Evolutionary conservation across 116 monocot genomes (phyloP).

Genomic region (Posidonia oceanica): DNA sequence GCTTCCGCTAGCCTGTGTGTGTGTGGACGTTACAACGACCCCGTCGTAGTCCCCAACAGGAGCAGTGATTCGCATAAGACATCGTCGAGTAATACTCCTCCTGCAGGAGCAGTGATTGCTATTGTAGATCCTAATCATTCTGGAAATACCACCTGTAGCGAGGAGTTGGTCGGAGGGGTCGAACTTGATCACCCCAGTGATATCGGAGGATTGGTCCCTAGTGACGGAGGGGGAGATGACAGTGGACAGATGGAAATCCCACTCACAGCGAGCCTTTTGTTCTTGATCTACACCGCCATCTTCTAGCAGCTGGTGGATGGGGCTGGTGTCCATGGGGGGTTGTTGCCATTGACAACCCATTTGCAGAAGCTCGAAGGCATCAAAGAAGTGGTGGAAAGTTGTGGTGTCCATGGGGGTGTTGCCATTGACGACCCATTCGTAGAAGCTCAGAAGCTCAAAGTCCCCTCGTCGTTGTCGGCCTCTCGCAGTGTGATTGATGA

Average conservation of each 20-base stretch:
- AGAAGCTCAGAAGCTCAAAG: neutral
- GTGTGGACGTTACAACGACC: no score
- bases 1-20: no score
- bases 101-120: neutral
- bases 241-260: conserved; percentile 54
- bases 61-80: conserved; percentile 3
- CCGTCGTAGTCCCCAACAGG: no score
- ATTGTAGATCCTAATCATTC: conserved; percentile 56
- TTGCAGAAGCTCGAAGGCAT: no score
- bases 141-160: conserved; percentile 68
- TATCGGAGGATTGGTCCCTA: conserved; percentile 24
- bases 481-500: no score
- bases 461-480: no score
- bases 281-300: no score
- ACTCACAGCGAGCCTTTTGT: conserved; percentile 27
- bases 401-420: no score
- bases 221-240: conserved; percentile 12
- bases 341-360: neutral
- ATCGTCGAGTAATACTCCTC: neutral
- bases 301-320: neutral
- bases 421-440: no score
- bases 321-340: neutral
- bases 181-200: conserved; percentile 51
- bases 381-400: no score
- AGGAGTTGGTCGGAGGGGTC: conserved; percentile 43